Evolutionary conservation across 2,329 filamentous ascomycete species (phyloP), one percentile per base, ranked within the genome.

Genomic region (Sordariomycetes sp.): DNA sequence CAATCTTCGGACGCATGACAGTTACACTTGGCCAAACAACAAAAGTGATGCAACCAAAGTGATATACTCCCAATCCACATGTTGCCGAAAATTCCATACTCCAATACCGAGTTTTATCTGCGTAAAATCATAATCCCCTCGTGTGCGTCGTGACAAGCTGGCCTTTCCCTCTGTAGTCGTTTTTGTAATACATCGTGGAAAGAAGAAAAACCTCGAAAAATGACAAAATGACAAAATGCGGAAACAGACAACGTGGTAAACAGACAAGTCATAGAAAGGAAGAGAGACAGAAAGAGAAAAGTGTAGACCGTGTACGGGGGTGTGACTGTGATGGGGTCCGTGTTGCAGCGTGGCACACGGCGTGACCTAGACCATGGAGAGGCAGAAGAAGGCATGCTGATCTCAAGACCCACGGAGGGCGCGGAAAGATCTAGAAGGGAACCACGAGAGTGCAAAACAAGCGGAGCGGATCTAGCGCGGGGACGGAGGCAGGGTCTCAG

Each of bases 201-300:
- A 32, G 7, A 32, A 53, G 22, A 24, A 18, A 28, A 53, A 53
- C 32, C 7, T 40, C 22, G 28, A 35, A 43, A 12, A 43, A 22
- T 12, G 14, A 22, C 7, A 43, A 34, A 43, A 32, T 55, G 54
- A 54, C 52, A 57, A 62, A 61, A 46, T 54, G 54, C 58, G 37
- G 46, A 24, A 50, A 50, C 46, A 22, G 12, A 24, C 8, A 50
- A 50, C 10, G 46, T 24, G 46, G 46, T n/a, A 50, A 50, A 14
- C n/a, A 24, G 20, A 18, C 12, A 25, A 28, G 28, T n/a, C n/a
- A 52, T 10, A 34, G 11, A 34, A 34, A 53, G 32, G 32, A 53
- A 34, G 11, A 28, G 2, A 12, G 16, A 14, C 16, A 32, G 28
- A 53, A 52, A 25, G 3, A 28, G 24, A 3, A 34, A 32, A 34